These are phyloP conservation scores for Podospora pseudocomata DNA, from an alignment of 495 filamentous ascomycete genomes.

Conservation along the genomic window DNA sequence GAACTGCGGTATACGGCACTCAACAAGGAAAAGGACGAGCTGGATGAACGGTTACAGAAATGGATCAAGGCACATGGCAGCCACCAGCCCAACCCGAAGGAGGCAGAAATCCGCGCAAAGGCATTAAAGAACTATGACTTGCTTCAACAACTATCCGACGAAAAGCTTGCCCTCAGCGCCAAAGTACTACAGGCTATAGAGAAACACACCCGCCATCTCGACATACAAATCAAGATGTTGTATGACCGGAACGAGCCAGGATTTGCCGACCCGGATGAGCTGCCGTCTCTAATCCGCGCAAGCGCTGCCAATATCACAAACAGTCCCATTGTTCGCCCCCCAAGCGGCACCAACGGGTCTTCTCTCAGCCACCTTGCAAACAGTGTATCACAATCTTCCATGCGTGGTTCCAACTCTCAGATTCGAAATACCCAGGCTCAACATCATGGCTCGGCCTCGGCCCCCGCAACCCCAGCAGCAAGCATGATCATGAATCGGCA, in stretches of 20 bases:
- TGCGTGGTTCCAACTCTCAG: constrained; percentile 39
- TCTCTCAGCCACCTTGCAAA: constrained; percentile 46
- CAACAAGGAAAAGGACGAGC: constrained; percentile 65
- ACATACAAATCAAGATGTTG: constrained; percentile 79
- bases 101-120: constrained; percentile 65
- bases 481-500: constrained; percentile 59
- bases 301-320: constrained; percentile 45
- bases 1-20: constrained; percentile 75
- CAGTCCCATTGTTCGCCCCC: constrained; percentile 39
- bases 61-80: constrained; percentile 84
- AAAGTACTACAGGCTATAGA: constrained; percentile 78
- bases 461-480: constrained; percentile 63
- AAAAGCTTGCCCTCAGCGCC: constrained; percentile 77
- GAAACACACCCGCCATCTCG: constrained; percentile 82
- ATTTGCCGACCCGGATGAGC: constrained; percentile 69
- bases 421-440: constrained; percentile 40
- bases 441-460: constrained; percentile 49
- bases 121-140: constrained; percentile 69
- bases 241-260: constrained; percentile 67
- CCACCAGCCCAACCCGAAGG: constrained; percentile 77
- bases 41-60: constrained; percentile 82
- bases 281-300: constrained; percentile 73
- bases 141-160: constrained; percentile 72
- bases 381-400: constrained; percentile 37
- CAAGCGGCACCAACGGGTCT: constrained; percentile 29